Percentiles rank a stretch among this genome's conserved stretches.
phyloP scores from a whole-genome alignment of 148 eudicot genomes.

The Mesembryanthemum crystallinum region DNA sequence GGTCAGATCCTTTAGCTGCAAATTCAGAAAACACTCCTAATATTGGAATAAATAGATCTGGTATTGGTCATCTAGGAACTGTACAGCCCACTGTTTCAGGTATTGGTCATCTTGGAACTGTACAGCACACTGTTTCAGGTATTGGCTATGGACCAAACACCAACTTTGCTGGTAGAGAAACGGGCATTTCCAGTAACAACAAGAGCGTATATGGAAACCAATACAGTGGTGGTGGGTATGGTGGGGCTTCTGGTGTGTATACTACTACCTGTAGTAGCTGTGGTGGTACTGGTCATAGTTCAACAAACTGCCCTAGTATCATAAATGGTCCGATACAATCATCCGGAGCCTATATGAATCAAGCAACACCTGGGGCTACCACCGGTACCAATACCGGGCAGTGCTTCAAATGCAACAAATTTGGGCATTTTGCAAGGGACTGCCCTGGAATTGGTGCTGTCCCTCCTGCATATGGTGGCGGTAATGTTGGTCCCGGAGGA shows the following conservation, averaged over 20 bases:
- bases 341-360: slow-evolving; percentile 32
- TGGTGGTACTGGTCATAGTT: slow-evolving; percentile 61
- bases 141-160: slow-evolving; percentile 19
- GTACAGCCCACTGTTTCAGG: slow-evolving; percentile 30
- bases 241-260: slow-evolving; percentile 33
- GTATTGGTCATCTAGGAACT: slow-evolving; percentile 23
- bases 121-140: slow-evolving; percentile 28
- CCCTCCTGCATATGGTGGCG: slow-evolving; percentile 61
- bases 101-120: slow-evolving; percentile 19
- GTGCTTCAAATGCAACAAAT: slow-evolving; percentile 73
- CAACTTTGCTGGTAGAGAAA: slow-evolving; percentile 27
- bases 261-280: slow-evolving; percentile 54
- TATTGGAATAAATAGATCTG: slow-evolving; percentile 30
- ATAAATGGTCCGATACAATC: slow-evolving; percentile 43
- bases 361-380: slow-evolving; percentile 25
- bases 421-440: slow-evolving; percentile 79
- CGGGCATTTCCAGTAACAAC: slow-evolving; percentile 29
- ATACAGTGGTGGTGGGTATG: slow-evolving; percentile 39
- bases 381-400: slow-evolving; percentile 32
- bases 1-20: slow-evolving; percentile 25
- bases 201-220: slow-evolving; percentile 51
- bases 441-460: slow-evolving; percentile 55
- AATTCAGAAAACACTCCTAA: slow-evolving; percentile 30
- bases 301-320: slow-evolving; percentile 60
- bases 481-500: slow-evolving; percentile 41